phyloP scores from a whole-genome alignment of 192 early-diverging fungal species.

The Gorgonomyces haynaldii region DNA sequence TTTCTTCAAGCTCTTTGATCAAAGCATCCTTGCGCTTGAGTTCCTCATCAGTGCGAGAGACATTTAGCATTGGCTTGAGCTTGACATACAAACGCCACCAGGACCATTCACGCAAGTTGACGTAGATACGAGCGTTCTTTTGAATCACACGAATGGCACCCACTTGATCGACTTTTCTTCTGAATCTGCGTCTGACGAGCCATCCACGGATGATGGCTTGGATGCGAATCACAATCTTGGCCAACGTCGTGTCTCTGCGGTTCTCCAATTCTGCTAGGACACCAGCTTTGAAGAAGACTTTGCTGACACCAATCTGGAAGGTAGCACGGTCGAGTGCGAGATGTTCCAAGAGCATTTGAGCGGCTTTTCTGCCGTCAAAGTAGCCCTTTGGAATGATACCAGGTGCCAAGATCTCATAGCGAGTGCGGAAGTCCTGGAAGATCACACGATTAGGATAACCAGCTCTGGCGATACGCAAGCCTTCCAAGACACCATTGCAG shows the following conservation, averaged over 20 bases:
- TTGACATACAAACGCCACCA: conserved; percentile 95
- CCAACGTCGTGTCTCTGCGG: conserved; percentile 68
- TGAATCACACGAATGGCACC: conserved; percentile 90
- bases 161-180: conserved; percentile 58
- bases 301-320: conserved; percentile 82
- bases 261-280: conserved; percentile 93
- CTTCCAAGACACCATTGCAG: conserved; percentile 96
- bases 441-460: conserved; percentile 89
- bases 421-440: conserved; percentile 86
- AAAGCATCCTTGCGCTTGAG: conserved; percentile 59
- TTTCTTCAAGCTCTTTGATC: conserved; percentile 61
- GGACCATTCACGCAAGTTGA: conserved; percentile 79
- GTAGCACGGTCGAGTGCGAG: conserved; percentile 66
- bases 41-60: conserved; percentile 72
- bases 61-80: conserved; percentile 77
- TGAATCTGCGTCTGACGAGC: conserved; percentile 61
- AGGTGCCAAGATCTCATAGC: conserved; percentile 85
- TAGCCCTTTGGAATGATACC: conserved; percentile 69
- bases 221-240: conserved; percentile 68
- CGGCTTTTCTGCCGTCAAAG: conserved; percentile 81
- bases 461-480: conserved; percentile 88
- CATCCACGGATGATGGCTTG: conserved; percentile 82
- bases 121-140: conserved; percentile 82
- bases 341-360: conserved; percentile 62
- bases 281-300: conserved; percentile 94